Base-by-base conservation (phyloP, 306 rosid species). In the Acmispon strigosus region DNA sequence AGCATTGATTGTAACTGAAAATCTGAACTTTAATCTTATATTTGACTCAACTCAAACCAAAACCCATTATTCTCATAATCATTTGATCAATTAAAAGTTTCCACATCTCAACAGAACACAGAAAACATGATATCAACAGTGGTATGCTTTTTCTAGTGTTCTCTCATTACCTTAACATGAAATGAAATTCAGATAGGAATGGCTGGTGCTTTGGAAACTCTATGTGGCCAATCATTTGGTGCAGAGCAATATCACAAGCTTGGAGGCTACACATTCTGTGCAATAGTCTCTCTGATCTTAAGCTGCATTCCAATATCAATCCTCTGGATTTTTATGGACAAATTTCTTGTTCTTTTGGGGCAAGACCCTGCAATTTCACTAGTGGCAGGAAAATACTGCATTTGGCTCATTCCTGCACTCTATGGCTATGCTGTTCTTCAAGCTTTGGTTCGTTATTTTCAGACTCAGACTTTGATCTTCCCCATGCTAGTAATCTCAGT, bases 201-300 rank as follows among this genome's bases (percentile, higher is more conserved):
- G 85, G 84, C 81, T 39, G 93, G 90, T 60, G 93, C 86, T 11
- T 75, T 88, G 77, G 93, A 88, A 81, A 88, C 90, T 56, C 54
- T 88, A 7, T 85, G 88, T 48, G 93, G 90, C 43, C 88, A 88
- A 79, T 79, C 83, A 41, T 81, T 75, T 48, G 93, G 93, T 2
- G 88, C 90, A 3, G 66, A 84, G 19, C 83, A 88, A 41, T 88
- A n/a, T 67, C 37, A 63, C 34, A 80, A 80, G 56, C 52, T 85
- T 4, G 90, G 90, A 62, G 77, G 69, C 71, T 86, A 87, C 49
- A 84, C 83, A 13, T 82, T 62, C 66, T 66, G 82, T 59, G 81
- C 88, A 1, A 69, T 84, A 12, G 48, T 84, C 8, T 74, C 80
- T 43, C 66, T 87, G 2, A 70, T 63, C 14, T 66, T 90, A 56